Percentiles rank a stretch among this genome's conserved stretches.
Conservation (phyloP, 2,329 filamentous ascomycete genomes). For the Daldinia sp. region DNA sequence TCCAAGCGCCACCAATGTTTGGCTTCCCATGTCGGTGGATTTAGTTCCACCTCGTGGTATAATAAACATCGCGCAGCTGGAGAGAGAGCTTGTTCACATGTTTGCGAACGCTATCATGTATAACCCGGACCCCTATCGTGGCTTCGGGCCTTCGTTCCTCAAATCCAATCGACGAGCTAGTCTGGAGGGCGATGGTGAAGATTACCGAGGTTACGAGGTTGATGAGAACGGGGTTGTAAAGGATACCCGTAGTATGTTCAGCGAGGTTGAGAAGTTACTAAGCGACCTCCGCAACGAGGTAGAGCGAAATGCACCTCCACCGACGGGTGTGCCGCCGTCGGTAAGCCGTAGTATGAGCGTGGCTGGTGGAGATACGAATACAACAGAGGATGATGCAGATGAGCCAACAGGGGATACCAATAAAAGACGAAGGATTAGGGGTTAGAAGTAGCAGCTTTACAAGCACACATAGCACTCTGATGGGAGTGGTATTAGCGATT, state of each 20-base stretch:
- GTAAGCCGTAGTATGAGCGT: conserved; percentile 46
- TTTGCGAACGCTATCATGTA: conserved; percentile 99
- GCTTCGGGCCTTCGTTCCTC: conserved; percentile 70
- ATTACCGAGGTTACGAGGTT: conserved; percentile 66
- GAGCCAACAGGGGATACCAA: conserved; percentile 54
- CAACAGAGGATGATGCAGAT: conserved; percentile 57
- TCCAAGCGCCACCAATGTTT: conserved; percentile 63
- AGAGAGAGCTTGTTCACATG: conserved; percentile 94
- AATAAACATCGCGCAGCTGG: conserved; percentile 90
- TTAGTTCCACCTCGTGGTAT: conserved; percentile 87
- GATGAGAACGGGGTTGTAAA: conserved; percentile 88
- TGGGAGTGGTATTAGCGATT: background rate
- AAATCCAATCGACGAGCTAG: conserved; percentile 48
- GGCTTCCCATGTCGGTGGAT: conserved; percentile 76
- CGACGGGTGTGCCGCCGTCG: conserved; percentile 41
- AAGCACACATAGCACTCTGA: background rate
- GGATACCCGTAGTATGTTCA: conserved; percentile 88
- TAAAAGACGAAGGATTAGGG: conserved; percentile 46
- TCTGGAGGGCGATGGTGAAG: conserved; percentile 50
- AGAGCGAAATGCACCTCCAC: conserved; percentile 53
- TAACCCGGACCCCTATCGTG: conserved; percentile 81
- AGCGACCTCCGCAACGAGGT: conserved; percentile 78
- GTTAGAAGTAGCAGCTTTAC: conserved; percentile 30
- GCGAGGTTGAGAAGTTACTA: conserved; percentile 82
- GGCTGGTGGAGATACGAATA: conserved; percentile 54